Base-by-base conservation (phyloP, 192 early-diverging fungal species). In the Coemansia sp. region DNA sequence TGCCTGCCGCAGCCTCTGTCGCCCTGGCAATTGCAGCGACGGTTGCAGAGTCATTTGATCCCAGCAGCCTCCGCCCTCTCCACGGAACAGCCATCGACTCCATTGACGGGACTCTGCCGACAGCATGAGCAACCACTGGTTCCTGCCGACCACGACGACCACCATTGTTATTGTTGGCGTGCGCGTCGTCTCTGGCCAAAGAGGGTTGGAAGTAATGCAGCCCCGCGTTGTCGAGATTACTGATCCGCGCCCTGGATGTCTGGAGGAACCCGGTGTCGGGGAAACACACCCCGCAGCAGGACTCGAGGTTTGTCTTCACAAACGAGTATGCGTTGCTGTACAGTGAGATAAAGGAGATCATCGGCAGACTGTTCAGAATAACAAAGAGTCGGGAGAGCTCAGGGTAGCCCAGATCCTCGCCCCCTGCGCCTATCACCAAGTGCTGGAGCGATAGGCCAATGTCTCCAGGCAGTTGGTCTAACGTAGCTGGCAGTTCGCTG, bases 321-420 rank as follows among this genome's bases (percentile, higher is more conserved):
- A 68, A 76, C 7, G 61, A 60, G 32, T 73, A 76, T 13, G 74
- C 79, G 3, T 22, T 32, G 43, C 66, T 61, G 57, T 68, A 81
- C 11, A 80, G 58, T 37, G 69, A 67, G 6, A 69, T 63, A 0
- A 50, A n/a, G 3, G 55, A 53, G 32, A 68, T 13, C 0, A 5
- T 17, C 12, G 25, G 63, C 41, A 75, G 16, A 41, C 20, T 12
- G 4, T 19, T 40, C 11, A 72, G 6, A 4, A 65, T 45, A 16
- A 19, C 54, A 48, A 49, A 41, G 3, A 80, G 67, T 7, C 40
- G 25, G 1, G 44, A 51, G 4, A 75, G 64, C 10, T 75, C 78
- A 37, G 11, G 14, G 3, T 16, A 42, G 2, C n/a, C 63, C 39
- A 71, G 69, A 19, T 61, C 70, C 0, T n/a, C 16, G 44, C 62